phyloP scores from a whole-genome alignment of 768 basidiomycete genomes.

The Russula sp. region DNA sequence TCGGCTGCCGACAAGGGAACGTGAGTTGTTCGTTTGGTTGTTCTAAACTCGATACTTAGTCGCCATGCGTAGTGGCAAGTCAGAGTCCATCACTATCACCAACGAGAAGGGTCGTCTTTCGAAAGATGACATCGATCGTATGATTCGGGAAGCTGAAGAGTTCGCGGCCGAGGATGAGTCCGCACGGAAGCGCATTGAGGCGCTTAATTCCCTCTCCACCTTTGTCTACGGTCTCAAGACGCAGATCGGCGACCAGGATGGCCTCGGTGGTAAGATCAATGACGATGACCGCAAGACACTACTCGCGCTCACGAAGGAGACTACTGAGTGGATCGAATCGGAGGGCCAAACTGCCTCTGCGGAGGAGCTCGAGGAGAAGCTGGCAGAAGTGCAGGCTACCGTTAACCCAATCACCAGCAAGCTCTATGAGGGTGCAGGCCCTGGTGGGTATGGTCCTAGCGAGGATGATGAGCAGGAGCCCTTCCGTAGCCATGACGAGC shows the following conservation, averaged over 20 bases:
- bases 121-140: slow-evolving; percentile 75
- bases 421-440: slow-evolving; percentile 29
- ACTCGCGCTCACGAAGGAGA: slow-evolving; percentile 76
- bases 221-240: slow-evolving; percentile 85
- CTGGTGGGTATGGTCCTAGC: slow-evolving; percentile 25
- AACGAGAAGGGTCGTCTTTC: slow-evolving; percentile 87
- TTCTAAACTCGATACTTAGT: background rate
- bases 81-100: slow-evolving; percentile 86
- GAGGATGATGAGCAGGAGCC: slow-evolving; percentile 37
- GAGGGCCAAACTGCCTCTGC: slow-evolving; percentile 67
- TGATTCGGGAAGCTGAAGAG: slow-evolving; percentile 92
- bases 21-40: slow-evolving; percentile 31
- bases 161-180: slow-evolving; percentile 75
- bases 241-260: slow-evolving; percentile 81
- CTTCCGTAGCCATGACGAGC: slow-evolving; percentile 41
- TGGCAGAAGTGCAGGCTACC: slow-evolving; percentile 38
- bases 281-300: slow-evolving; percentile 83
- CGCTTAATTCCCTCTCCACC: slow-evolving; percentile 74
- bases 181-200: slow-evolving; percentile 77
- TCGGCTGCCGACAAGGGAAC: slow-evolving; percentile 92
- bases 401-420: slow-evolving; percentile 45
- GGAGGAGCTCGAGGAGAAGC: slow-evolving; percentile 91
- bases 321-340: slow-evolving; percentile 88
- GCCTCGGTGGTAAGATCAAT: slow-evolving; percentile 82
- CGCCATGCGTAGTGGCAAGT: slow-evolving; percentile 57